Evolutionary conservation across 345 rosid species (phyloP).

Genomic region (Bruguiera parviflora): DNA sequence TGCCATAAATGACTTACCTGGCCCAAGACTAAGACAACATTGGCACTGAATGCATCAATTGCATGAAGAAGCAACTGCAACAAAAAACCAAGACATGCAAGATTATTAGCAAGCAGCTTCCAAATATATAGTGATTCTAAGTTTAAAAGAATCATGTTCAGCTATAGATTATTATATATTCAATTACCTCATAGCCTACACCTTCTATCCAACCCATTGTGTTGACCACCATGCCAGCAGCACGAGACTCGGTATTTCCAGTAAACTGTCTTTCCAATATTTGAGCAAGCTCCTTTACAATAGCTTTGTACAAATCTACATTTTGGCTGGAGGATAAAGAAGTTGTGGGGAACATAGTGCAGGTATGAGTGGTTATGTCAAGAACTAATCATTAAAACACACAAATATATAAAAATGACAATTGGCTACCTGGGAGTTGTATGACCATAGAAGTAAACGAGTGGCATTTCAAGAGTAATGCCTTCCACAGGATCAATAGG

Average conservation of each 20-base stretch:
- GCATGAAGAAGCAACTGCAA: slow-evolving; percentile 83
- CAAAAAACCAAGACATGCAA: neutral
- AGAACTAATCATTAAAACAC: neutral
- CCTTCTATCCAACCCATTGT: slow-evolving; percentile 99
- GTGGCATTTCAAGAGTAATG: slow-evolving; percentile 85
- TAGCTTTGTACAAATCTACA: slow-evolving; percentile 64
- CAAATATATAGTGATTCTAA: no score
- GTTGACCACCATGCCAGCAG: slow-evolving; percentile 92
- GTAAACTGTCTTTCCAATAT: slow-evolving; percentile 73
- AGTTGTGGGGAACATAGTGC: neutral
- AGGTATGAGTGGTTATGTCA: neutral
- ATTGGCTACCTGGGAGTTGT: slow-evolving; percentile 62
- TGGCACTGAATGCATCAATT: slow-evolving; percentile 73
- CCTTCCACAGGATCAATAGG: slow-evolving; percentile 97
- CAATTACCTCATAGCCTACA: slow-evolving; percentile 69
- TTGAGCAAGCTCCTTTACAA: slow-evolving; percentile 88
- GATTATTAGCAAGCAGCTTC: neutral
- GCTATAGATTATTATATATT: no score
- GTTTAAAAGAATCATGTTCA: no score
- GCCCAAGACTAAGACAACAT: slow-evolving; percentile 88
- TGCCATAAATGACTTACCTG: slow-evolving; percentile 43
- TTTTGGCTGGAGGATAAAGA: slow-evolving; percentile 51
- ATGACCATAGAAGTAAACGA: slow-evolving; percentile 85
- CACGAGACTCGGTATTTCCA: slow-evolving; percentile 68
- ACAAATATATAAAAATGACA: slow-evolving; percentile 1